Evolutionary conservation across 495 filamentous ascomycete genomes (phyloP), one percentile per base, ranked within the genome.

Genomic region (Mycothermus thermophilus): DNA sequence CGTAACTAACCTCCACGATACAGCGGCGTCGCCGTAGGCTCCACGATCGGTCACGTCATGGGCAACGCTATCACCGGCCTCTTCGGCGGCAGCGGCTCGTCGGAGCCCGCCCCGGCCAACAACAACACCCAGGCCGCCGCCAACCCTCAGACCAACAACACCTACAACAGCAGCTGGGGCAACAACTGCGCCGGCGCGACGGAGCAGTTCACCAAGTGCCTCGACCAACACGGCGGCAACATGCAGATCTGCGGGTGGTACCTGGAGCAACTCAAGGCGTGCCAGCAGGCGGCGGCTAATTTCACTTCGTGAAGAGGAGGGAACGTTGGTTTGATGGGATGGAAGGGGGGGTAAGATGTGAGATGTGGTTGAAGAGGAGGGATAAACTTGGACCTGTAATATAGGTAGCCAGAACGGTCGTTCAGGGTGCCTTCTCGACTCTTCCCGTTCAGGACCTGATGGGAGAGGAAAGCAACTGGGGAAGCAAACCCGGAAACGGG

Each of bases 201-300:
- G 18, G 76, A 74, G 58, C 70, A 69, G 60, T 94, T 97, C 74
- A 84, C 84, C 42, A 76, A 79, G 62, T 97, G 90, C 72, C 75
- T 97, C 74, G 85, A 95, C 53, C 79, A 97, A 47, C 79, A 97
- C 58, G 59, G 74, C 49, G 92, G 92, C 37, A 80, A 90, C 58
- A 77, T 96, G 79, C 77, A 80, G 57, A 93, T 93, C 49, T 97
- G 90, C 64, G 76, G 78, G 42, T 97, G 90, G 90, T 97, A 97
- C 57, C 60, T 97, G 48, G 88, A 96, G 59, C 90, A 97, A 72
- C 66, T 97, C 57, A 33, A 40, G 34, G 34, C 34, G 6, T 25
- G 22, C 22, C 22, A 25, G 22, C 22, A 25, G 11, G 22, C 22
- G 22, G 22, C 22, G 6, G n/a, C n/a, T n/a, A n/a, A n/a, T n/a